phyloP scores from a whole-genome alignment of 1,284 basidiomycete genomes.

The Ganoderma lucidum region DNA sequence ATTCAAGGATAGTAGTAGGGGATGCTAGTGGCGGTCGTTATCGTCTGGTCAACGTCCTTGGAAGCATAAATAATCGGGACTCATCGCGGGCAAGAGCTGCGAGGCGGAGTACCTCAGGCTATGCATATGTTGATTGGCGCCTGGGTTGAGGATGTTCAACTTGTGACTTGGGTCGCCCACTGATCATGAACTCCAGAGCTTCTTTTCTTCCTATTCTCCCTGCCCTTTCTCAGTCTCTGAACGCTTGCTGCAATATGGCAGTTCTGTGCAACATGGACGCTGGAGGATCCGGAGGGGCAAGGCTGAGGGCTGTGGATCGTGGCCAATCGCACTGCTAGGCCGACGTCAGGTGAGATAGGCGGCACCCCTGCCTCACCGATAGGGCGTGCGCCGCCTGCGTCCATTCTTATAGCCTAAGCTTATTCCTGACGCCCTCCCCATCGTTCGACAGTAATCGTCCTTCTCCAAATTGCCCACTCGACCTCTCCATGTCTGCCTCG shows the following conservation, averaged over 20 bases:
- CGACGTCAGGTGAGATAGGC: conserved; percentile 35
- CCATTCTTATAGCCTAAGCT: conserved; percentile 10
- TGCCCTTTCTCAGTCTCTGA: neutral
- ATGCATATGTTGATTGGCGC: too few species aligned
- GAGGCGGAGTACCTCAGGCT: too few species aligned
- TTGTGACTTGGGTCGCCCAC: too few species aligned
- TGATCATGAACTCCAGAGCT: neutral
- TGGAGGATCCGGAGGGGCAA: neutral
- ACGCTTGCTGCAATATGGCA: neutral
- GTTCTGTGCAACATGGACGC: neutral
- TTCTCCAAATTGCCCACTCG: conserved; percentile 6
- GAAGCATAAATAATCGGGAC: too few species aligned
- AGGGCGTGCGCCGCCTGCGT: conserved; percentile 31
- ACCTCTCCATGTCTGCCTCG: conserved; percentile 48
- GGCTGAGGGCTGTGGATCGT: conserved; percentile 1
- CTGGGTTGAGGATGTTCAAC: too few species aligned
- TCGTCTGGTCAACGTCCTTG: too few species aligned
- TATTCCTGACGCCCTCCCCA: conserved; percentile 20
- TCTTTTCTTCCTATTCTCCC: neutral
- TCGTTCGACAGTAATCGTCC: conserved; percentile 10
- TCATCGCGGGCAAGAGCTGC: too few species aligned
- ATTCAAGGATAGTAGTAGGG: too few species aligned
- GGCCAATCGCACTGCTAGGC: conserved; percentile 28
- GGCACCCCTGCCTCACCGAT: conserved; percentile 30
- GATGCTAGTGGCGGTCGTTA: too few species aligned